These are phyloP conservation scores for Podospora fimiseda DNA, from an alignment of 495 filamentous ascomycete species.

Conservation along the genomic window DNA sequence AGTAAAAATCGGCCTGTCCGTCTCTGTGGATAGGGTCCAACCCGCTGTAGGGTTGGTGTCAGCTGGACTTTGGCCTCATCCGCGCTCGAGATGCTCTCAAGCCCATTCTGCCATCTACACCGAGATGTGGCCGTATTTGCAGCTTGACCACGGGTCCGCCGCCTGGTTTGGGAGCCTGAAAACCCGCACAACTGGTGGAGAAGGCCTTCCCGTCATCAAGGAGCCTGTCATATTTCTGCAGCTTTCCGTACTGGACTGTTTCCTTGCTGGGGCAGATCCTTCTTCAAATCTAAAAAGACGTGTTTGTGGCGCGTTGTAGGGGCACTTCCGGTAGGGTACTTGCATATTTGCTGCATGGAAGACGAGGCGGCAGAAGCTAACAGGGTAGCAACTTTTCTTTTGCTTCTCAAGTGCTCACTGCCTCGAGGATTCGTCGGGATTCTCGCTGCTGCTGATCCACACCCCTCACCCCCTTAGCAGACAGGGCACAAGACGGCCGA, in stretches of 20 bases:
- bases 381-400: conserved; percentile 7
- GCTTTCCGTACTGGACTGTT: conserved; percentile 22
- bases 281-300: conserved; percentile 21
- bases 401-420: conserved; percentile 6
- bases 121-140: background rate
- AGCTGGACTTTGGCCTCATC: conserved; percentile 1
- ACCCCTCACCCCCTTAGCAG: background rate
- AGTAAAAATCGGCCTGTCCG: background rate
- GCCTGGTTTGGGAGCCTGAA: conserved; percentile 1
- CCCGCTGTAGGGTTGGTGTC: background rate
- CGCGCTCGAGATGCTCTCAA: background rate
- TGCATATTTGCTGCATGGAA: conserved; percentile 32
- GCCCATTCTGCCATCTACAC: background rate
- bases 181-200: conserved; percentile 13
- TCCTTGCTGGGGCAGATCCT: conserved; percentile 17
- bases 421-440: conserved; percentile 12
- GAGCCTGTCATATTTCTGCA: conserved; percentile 26
- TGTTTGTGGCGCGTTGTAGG: conserved; percentile 24
- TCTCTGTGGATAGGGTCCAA: background rate
- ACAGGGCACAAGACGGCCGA: background rate
- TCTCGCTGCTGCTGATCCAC: conserved; percentile 6
- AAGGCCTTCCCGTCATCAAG: conserved; percentile 11
- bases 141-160: background rate
- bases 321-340: conserved; percentile 25
- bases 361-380: conserved; percentile 20